These are phyloP conservation scores for Agroathelia rolfsii DNA, from an alignment of 1,284 basidiomycete genomes.

Conservation along the genomic window DNA sequence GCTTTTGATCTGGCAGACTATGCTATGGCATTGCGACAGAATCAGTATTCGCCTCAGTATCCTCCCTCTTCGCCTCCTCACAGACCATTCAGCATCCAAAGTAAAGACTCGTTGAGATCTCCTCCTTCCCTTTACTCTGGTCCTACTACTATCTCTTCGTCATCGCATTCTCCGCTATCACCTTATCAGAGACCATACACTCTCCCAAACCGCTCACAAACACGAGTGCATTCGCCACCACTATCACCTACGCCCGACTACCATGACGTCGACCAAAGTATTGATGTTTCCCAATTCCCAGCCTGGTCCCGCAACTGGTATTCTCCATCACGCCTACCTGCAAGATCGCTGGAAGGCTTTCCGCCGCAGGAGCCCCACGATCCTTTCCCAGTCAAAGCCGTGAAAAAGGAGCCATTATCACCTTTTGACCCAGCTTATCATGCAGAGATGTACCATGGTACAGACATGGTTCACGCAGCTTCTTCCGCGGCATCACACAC, in stretches of 20 bases:
- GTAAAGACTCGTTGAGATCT: conserved; percentile 25
- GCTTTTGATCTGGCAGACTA: conserved; percentile 65
- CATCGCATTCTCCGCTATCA: conserved; percentile 24
- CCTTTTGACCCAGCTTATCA: conserved; percentile 30
- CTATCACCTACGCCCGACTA: conserved; percentile 11
- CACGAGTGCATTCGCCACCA: conserved; percentile 15
- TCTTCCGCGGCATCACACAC: conserved; percentile 16
- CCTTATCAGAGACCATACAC: conserved; percentile 36
- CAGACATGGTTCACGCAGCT: conserved; percentile 15
- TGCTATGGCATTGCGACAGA: conserved; percentile 35
- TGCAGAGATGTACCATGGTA: conserved; percentile 16
- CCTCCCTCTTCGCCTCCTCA: conserved; percentile 25
- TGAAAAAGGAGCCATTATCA: too few species aligned
- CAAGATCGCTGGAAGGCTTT: conserved; percentile 22
- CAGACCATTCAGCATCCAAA: conserved; percentile 27
- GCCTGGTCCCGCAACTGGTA: conserved; percentile 55
- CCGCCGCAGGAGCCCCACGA: conserved; percentile 13
- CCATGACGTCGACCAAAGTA: conserved; percentile 26
- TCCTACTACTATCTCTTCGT: conserved; percentile 32
- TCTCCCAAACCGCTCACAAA: conserved; percentile 31
- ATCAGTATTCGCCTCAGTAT: conserved; percentile 19
- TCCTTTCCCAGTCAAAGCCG: conserved; percentile 19
- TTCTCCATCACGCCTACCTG: conserved; percentile 20
- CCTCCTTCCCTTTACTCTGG: conserved; percentile 41
- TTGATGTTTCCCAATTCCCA: conserved; percentile 53